Evolutionary conservation across 1,284 basidiomycete species (phyloP).

Genomic region (Ustilago crameri): DNA sequence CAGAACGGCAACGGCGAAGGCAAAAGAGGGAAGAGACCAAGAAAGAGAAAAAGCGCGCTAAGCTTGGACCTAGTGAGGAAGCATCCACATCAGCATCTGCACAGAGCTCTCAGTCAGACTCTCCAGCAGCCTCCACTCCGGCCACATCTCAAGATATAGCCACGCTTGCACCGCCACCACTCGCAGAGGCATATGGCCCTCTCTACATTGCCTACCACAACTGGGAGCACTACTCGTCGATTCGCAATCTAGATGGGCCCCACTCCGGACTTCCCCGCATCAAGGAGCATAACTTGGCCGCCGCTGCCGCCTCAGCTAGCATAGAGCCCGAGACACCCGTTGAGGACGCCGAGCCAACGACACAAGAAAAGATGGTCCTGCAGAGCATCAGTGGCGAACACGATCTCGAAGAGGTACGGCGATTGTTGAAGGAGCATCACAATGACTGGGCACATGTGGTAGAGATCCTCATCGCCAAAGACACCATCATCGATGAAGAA

Average conservation of each 20-base stretch:
- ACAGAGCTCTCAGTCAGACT: background rate
- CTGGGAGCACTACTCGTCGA: conserved; percentile 93
- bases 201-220: conserved; percentile 76
- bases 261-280: conserved; percentile 81
- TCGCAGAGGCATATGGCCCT: conserved; percentile 58
- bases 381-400: conserved; percentile 49
- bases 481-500: conserved; percentile 41
- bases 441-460: conserved; percentile 55
- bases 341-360: conserved; percentile 26
- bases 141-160: conserved; percentile 9
- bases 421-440: conserved; percentile 36
- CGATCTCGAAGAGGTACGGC: conserved; percentile 39
- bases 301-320: conserved; percentile 14
- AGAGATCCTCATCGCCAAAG: conserved; percentile 47
- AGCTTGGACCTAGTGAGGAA: conserved; percentile 2
- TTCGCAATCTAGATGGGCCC: conserved; percentile 85
- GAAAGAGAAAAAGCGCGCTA: conserved; percentile 23
- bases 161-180: background rate
- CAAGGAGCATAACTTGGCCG: conserved; percentile 70
- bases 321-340: conserved; percentile 11
- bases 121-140: conserved; percentile 2
- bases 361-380: conserved; percentile 53
- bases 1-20: conserved; percentile 44
- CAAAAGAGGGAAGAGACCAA: conserved; percentile 40
- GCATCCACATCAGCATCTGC: conserved; percentile 12